Base-by-base conservation (phyloP, 257 asterid species). In the Schizonepeta tenuifolia region DNA sequence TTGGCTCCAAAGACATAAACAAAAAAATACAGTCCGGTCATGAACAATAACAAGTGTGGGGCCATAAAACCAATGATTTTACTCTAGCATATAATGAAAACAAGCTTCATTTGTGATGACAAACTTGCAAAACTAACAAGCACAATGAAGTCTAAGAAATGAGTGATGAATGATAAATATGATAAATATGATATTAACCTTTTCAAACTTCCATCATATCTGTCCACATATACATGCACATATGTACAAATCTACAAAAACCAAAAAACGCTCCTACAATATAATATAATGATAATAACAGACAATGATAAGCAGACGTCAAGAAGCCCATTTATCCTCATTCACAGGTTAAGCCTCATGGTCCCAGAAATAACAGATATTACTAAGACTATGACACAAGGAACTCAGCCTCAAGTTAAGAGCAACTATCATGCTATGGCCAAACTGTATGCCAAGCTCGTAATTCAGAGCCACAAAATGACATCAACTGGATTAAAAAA, bases 1-100 rank as follows among this genome's bases (percentile, higher is more conserved):
- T 81, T 24, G 76, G 53, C 70, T 88, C 97, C 97, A 88, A 78
- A 15, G 75, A 80, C 55, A 67, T 35, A 22, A 63, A 44, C 9
- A 65, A 44, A 54, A 55, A 65, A 18, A 12, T 13, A 20, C 47
- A 44, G 50, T 24, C 14, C 64, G 24, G 61, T 31, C 50, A 15
- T 40, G 61, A 43, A 51, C 46, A 62, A 62, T 22, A 57, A 13
- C 13, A 58, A 6, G 15, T 14, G 62, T 24, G 20, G n/a, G 7
- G 10, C 38, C 10, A 24, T 24, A 20, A 56, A 53, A 15, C 57
- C 15, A 61, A 50, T 24, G 33, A 71, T 51, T 11, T 41, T 18
- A 65, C 35, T 21, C 69, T 46, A 12, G 9, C 43, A 66, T 26
- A 41, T 40, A 38, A 55, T 53, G 53, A 74, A 41, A 43, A 65